Evolutionary conservation across 768 basidiomycete genomes (phyloP).

Genomic region (Leccinellum rugosiceps): DNA sequence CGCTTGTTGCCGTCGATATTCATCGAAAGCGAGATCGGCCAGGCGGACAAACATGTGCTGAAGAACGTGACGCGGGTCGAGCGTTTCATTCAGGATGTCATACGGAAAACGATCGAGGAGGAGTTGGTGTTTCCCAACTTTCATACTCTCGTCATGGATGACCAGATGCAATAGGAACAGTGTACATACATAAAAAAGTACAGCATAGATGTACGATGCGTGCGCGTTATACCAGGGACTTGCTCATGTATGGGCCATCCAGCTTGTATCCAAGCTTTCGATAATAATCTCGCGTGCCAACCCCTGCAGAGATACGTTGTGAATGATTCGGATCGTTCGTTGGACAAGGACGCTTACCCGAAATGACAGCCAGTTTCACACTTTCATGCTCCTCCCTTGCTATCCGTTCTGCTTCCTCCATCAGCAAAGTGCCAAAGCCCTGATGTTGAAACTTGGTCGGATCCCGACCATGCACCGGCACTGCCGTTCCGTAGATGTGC

Average conservation of each 20-base stretch:
- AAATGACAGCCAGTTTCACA: slow-evolving; percentile 94
- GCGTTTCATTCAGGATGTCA: slow-evolving; percentile 91
- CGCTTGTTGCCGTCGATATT: slow-evolving; percentile 81
- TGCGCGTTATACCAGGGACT: slow-evolving; percentile 49
- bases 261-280: slow-evolving; percentile 89
- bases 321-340: background rate
- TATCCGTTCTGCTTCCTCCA: slow-evolving; percentile 99
- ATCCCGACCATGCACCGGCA: slow-evolving; percentile 94
- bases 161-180: slow-evolving; percentile 22
- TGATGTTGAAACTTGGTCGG: slow-evolving; percentile 98
- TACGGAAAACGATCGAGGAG: slow-evolving; percentile 92
- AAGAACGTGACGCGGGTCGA: slow-evolving; percentile 96
- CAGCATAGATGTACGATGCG: slow-evolving; percentile 6
- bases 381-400: slow-evolving; percentile 96
- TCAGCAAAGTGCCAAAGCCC: slow-evolving; percentile 95
- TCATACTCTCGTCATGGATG: slow-evolving; percentile 68
- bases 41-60: slow-evolving; percentile 91
- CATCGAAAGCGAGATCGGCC: slow-evolving; percentile 97
- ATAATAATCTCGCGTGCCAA: slow-evolving; percentile 97
- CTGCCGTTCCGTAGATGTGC: slow-evolving; percentile 97
- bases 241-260: slow-evolving; percentile 98
- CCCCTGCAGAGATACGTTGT: slow-evolving; percentile 48
- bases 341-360: slow-evolving; percentile 51
- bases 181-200: slow-evolving; percentile 4
- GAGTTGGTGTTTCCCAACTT: slow-evolving; percentile 97